phyloP scores from a whole-genome alignment of 352 stramenopile genomes.

The Blastocystis sp. region DNA sequence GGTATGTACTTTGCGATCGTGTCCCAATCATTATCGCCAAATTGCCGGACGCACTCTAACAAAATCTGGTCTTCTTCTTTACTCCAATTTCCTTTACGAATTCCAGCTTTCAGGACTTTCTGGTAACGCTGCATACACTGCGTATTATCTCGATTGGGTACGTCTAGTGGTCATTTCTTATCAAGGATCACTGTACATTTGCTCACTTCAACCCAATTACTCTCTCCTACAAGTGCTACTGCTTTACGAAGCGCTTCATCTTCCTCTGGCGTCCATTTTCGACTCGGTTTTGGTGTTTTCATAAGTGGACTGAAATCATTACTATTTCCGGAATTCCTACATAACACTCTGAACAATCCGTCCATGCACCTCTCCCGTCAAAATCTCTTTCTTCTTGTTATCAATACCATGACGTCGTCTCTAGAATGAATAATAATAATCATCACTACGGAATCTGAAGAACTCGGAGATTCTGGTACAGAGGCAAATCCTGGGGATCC shows the following conservation, averaged over 20 bases:
- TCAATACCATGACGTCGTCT: neutral
- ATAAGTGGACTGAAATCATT: neutral
- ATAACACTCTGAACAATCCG: neutral
- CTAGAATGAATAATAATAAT: too few relatives aligned
- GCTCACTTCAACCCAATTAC: conserved; percentile 22
- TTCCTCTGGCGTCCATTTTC: conserved; percentile 11
- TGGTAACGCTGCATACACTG: conserved; percentile 50
- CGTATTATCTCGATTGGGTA: conserved; percentile 12
- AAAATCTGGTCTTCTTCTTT: conserved; percentile 12
- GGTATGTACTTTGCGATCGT: conserved; percentile 73
- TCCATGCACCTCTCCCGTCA: conserved; percentile 9
- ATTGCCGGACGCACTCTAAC: neutral
- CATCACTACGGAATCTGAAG: too few relatives aligned
- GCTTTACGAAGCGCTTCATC: conserved; percentile 5
- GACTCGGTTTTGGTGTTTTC: neutral
- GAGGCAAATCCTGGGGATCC: neutral
- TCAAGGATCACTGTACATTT: neutral
- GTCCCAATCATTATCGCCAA: conserved; percentile 78
- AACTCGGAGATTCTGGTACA: too few relatives aligned
- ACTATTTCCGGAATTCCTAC: neutral
- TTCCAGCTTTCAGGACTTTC: conserved; percentile 26
- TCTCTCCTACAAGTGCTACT: neutral
- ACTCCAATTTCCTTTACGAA: conserved; percentile 40
- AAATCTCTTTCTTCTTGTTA: conserved; percentile 5
- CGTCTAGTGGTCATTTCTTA: neutral